phyloP scores from a whole-genome alignment of 805 yeast species.

The Ogataea pignaliae region DNA sequence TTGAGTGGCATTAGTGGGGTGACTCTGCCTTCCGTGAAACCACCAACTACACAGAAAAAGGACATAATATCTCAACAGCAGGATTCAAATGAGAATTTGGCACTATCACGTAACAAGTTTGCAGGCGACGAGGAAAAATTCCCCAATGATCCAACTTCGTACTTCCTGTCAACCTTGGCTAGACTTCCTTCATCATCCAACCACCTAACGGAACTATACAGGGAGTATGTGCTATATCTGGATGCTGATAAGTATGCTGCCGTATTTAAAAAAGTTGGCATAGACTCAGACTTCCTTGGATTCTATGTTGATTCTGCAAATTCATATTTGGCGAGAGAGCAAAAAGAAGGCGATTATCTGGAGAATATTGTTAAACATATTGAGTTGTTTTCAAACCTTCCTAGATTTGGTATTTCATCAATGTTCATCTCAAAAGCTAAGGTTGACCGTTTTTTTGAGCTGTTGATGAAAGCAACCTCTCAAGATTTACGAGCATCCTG shows the following conservation, averaged over 20 bases:
- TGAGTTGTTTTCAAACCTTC: conserved; percentile 28
- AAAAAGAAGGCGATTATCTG: conserved; percentile 12
- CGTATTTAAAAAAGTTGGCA: conserved; percentile 39
- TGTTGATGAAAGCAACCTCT: conserved; percentile 4
- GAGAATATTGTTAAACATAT: conserved; percentile 22
- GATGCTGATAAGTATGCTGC: conserved; percentile 21
- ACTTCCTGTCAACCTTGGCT: conserved; percentile 38
- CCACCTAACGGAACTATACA: conserved; percentile 27
- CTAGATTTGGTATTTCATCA: conserved; percentile 34
- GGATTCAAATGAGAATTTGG: too few relatives aligned
- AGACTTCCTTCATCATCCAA: conserved; percentile 20
- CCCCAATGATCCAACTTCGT: conserved; percentile 41
- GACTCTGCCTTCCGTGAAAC: too few relatives aligned
- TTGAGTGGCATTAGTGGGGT: too few relatives aligned
- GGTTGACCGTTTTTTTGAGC: conserved; percentile 10
- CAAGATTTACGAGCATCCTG: conserved; percentile 12
- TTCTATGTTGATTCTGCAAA: conserved; percentile 41
- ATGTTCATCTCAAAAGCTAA: conserved; percentile 28
- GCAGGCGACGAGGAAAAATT: not conserved
- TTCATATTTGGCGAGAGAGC: conserved; percentile 18
- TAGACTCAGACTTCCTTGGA: conserved; percentile 46
- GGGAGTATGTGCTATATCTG: conserved; percentile 33
- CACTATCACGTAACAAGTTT: too few relatives aligned
- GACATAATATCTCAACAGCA: too few relatives aligned
- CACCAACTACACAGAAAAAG: too few relatives aligned